Evolutionary conservation across 345 rosid genomes (phyloP).

Genomic region (Alliaria petiolata): DNA sequence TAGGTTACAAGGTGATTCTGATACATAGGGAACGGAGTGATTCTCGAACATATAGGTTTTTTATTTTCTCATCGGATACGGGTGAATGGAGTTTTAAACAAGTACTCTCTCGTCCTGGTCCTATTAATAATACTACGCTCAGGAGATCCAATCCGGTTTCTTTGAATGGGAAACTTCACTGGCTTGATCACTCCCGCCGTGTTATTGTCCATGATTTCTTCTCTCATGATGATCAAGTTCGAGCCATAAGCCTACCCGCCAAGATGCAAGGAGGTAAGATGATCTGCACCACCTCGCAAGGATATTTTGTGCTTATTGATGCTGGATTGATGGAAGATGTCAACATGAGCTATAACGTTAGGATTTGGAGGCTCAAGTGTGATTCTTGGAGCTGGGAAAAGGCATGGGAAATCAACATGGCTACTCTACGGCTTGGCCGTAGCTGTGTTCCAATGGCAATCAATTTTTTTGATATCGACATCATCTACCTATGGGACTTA

Average conservation of each 20-base stretch:
- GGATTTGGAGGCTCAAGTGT: too few species aligned
- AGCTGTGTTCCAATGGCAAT: too few species aligned
- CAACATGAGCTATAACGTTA: neutral
- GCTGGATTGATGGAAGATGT: neutral
- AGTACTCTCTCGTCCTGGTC: too few species aligned
- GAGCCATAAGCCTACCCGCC: too few species aligned
- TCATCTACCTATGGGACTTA: neutral
- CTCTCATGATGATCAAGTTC: too few species aligned
- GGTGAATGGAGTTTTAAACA: neutral
- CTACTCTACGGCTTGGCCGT: too few species aligned
- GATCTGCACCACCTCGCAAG: neutral
- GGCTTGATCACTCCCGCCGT: neutral
- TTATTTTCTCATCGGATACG: neutral
- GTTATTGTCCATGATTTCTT: too few species aligned
- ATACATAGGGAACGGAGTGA: neutral
- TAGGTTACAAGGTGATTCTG: conserved; percentile 3
- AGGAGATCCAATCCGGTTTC: neutral
- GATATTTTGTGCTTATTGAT: neutral
- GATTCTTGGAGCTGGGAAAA: too few species aligned
- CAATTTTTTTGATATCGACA: too few species aligned
- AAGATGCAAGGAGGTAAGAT: neutral
- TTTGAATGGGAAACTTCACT: too few species aligned
- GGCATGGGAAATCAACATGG: too few species aligned
- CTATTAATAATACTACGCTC: too few species aligned
- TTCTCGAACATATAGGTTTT: neutral